These are phyloP conservation scores for Fibroporia radiculosa DNA, from an alignment of 768 basidiomycete species.

Conservation along the genomic window DNA sequence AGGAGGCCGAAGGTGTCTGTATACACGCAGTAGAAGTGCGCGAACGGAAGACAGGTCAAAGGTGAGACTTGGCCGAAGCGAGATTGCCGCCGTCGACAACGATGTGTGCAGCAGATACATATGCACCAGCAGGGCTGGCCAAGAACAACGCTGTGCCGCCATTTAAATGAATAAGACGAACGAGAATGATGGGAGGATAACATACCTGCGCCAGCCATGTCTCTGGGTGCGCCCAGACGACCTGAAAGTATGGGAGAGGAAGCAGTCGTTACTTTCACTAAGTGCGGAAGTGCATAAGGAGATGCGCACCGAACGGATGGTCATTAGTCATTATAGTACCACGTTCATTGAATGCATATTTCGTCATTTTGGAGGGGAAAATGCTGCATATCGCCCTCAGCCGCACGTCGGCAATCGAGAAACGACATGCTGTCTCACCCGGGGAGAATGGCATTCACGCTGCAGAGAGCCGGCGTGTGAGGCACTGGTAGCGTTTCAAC, in stretches of 20 bases:
- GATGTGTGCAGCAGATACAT: conserved; percentile 68
- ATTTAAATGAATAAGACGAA: background rate
- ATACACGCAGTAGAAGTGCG: no score
- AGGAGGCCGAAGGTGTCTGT: no score
- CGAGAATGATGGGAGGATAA: background rate
- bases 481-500: background rate
- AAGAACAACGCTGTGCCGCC: conserved; percentile 27
- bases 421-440: conserved; percentile 38
- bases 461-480: conserved; percentile 20
- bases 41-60: no score
- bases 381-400: conserved; percentile 38
- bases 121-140: conserved; percentile 61
- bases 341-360: conserved; percentile 54
- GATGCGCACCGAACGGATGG: conserved; percentile 58
- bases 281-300: background rate
- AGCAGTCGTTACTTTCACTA: background rate
- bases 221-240: conserved; percentile 54
- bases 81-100: conserved; percentile 49
- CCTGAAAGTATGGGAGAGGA: conserved; percentile 31
- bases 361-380: conserved; percentile 84
- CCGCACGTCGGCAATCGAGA: background rate
- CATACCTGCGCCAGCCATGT: conserved; percentile 59
- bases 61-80: no score
- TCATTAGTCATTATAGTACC: conserved; percentile 40
- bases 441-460: conserved; percentile 79